Conservation (phyloP, 2,329 filamentous ascomycete species). For the Phyllosticta capitalensis region DNA sequence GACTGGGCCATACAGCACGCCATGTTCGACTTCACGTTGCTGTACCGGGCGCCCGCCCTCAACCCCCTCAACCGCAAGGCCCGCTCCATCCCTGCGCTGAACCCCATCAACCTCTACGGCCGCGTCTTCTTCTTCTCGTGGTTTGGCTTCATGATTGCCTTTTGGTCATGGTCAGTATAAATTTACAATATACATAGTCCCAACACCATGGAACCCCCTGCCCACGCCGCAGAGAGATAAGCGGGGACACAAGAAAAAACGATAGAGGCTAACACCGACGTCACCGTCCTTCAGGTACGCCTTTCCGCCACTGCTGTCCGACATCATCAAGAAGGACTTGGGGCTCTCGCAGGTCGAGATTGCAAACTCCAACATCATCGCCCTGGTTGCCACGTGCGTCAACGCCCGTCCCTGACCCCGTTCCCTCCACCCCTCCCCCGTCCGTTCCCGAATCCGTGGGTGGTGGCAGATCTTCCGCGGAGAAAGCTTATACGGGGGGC, state of each 20-base stretch:
- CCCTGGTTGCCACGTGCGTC: constrained; percentile 44
- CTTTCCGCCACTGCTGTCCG: constrained; percentile 71
- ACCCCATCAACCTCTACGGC: constrained; percentile 69
- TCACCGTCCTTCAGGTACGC: constrained; percentile 59
- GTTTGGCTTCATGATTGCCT: constrained; percentile 77
- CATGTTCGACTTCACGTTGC: constrained; percentile 19
- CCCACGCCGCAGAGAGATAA: neutral
- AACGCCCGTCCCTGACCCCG: neutral
- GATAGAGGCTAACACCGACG: neutral
- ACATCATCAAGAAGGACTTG: constrained; percentile 73
- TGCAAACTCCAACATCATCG: constrained; percentile 84
- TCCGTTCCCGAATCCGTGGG: too few relatives aligned
- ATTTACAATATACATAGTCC: neutral
- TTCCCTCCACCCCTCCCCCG: neutral
- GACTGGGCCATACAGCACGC: neutral
- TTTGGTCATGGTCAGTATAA: constrained; percentile 64
- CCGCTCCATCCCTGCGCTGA: constrained; percentile 67
- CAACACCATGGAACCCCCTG: neutral
- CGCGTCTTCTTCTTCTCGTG: constrained; percentile 86
- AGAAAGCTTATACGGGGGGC: constrained; percentile 38
- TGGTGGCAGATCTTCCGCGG: too few relatives aligned
- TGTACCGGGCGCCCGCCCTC: constrained; percentile 52
- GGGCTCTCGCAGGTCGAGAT: constrained; percentile 60
- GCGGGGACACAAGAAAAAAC: neutral
- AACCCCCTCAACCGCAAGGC: constrained; percentile 82